Evolutionary conservation across 2,329 filamentous ascomycete genomes (phyloP), one percentile per base, ranked within the genome.

Genomic region (Botrytis fabae): DNA sequence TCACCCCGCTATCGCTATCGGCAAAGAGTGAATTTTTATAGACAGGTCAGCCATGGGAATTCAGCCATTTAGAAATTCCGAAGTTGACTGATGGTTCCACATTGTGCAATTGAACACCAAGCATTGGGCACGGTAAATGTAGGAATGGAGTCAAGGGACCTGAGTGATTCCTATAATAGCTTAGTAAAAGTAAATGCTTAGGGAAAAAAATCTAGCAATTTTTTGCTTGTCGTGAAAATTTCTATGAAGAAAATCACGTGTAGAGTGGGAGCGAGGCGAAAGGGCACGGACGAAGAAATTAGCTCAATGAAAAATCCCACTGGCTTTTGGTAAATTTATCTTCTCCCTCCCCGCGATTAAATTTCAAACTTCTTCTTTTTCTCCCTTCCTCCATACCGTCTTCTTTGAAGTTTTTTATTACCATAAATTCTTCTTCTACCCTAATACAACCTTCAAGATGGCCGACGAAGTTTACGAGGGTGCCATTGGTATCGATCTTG

Each of bases 401-500:
- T 71, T 73, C 70, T 72, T 61, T 42, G 57, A 68, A 68, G 38
- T 59, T 60, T 66, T 69, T 74, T 72, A 72, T 69, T 72, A 72
- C 72, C 71, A 63, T 65, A 76, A 72, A 68, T 70, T 70, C 72
- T 75, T 73, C 73, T 66, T 57, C 70, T 54, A 57, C 73, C 64
- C 75, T 69, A 76, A 60, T 73, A 71, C 76, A 64, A 74, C 48
- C 48, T 74, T 81, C 83, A 93, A 86, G 84, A 98, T 98, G 95
- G 91, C 93, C 85, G 94, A 97, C 85, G 95, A 98, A 91, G 91
- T 97, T 82, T 99, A 98, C 86, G 96, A 99, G 85, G 96, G 96
- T 93, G 96, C 96, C 91, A 94, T 98, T 88, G 96, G 96, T 91
- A 99, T 99, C 88, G 96, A 99, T 92, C 90, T 99, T 88, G 96